Conservation (phyloP, 2,329 filamentous ascomycete species). For the Fusarium continuum region DNA sequence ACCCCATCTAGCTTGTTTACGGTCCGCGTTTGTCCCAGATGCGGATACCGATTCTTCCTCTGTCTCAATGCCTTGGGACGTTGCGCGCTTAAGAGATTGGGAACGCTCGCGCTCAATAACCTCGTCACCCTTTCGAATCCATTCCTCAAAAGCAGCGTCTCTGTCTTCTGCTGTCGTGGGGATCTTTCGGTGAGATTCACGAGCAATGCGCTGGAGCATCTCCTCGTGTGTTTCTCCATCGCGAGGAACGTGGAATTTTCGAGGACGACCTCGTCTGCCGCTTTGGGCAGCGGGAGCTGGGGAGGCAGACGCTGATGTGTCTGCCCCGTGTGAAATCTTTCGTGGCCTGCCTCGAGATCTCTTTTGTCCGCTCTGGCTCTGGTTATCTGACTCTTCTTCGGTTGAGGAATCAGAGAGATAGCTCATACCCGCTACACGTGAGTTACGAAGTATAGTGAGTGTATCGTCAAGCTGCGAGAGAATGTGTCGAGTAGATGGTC, state of each 20-base stretch:
- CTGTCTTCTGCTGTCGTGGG: slow-evolving; percentile 39
- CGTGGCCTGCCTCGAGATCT: slow-evolving; percentile 44
- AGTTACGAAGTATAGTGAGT: slow-evolving; percentile 74
- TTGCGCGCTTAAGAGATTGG: slow-evolving; percentile 23
- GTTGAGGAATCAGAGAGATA: slow-evolving; percentile 53
- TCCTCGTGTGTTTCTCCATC: slow-evolving; percentile 58
- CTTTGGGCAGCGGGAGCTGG: slow-evolving; percentile 9
- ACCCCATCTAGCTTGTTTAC: slow-evolving; percentile 50
- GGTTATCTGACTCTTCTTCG: slow-evolving; percentile 49
- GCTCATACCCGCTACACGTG: slow-evolving; percentile 61
- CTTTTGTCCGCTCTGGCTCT: slow-evolving; percentile 38
- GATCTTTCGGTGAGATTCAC: slow-evolving; percentile 49
- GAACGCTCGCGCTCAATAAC: slow-evolving; percentile 29
- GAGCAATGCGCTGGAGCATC: slow-evolving; percentile 59
- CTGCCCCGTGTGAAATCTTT: slow-evolving; percentile 4
- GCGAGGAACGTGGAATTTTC: slow-evolving; percentile 50
- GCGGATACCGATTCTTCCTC: slow-evolving; percentile 20
- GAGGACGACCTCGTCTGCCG: slow-evolving; percentile 52
- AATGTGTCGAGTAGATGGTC: slow-evolving; percentile 75
- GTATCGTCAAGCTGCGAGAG: slow-evolving; percentile 75
- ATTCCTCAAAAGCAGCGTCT: slow-evolving; percentile 49
- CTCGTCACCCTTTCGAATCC: slow-evolving; percentile 47
- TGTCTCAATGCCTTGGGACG: slow-evolving; percentile 26
- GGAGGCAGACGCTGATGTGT: slow-evolving; percentile 16
- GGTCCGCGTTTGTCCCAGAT: slow-evolving; percentile 33